Evolutionary conservation across 2,329 filamentous ascomycete genomes (phyloP).

Genomic region (Aspergillus amoenus): DNA sequence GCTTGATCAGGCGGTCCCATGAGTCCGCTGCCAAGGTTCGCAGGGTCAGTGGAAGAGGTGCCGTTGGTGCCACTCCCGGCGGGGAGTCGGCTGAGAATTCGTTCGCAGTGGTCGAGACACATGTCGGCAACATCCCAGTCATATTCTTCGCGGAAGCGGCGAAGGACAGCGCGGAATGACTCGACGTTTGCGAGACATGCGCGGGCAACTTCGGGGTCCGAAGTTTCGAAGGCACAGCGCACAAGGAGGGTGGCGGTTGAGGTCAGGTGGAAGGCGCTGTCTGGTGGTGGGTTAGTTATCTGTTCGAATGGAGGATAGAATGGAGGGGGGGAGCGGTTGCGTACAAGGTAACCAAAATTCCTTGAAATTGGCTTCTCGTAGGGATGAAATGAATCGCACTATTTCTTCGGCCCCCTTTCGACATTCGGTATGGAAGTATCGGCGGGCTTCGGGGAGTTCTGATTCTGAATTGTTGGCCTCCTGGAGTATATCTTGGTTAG

Average conservation of each 20-base stretch:
- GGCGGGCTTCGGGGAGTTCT: conserved; percentile 49
- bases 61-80: conserved; percentile 23
- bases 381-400: conserved; percentile 50
- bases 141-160: conserved; percentile 49
- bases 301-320: background rate
- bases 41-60: conserved; percentile 1
- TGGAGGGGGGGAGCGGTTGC: conserved; percentile 12
- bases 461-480: conserved; percentile 44
- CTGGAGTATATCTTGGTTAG: conserved; percentile 23
- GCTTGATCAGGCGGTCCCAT: conserved; percentile 17
- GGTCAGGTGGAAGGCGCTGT: conserved; percentile 54
- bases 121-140: conserved; percentile 58
- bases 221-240: conserved; percentile 53
- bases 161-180: conserved; percentile 48
- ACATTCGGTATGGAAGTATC: conserved; percentile 49
- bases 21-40: conserved; percentile 12
- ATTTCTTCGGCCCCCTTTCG: conserved; percentile 47
- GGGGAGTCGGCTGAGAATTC: conserved; percentile 43
- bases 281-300: conserved; percentile 21
- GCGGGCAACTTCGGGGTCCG: conserved; percentile 46
- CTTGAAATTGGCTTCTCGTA: conserved; percentile 48
- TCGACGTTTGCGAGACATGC: conserved; percentile 50
- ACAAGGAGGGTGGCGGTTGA: conserved; percentile 55
- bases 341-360: conserved; percentile 55
- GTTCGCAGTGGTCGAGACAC: conserved; percentile 52